Conservation (phyloP, 1,284 basidiomycete genomes). For the Ganoderma resinaceum region DNA sequence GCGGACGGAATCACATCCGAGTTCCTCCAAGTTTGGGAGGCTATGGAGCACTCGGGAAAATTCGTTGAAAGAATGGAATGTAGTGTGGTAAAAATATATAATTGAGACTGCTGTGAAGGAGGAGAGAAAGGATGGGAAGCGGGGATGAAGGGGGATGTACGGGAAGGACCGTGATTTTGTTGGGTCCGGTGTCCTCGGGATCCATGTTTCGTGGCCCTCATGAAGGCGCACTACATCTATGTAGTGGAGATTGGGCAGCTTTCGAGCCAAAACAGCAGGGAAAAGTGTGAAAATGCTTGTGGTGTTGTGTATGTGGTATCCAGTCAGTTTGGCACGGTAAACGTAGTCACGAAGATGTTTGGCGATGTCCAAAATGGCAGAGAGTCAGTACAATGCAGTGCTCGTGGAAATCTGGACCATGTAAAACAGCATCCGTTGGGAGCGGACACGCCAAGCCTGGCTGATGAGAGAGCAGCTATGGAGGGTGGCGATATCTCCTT, state of each 20-base stretch:
- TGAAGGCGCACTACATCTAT: neutral
- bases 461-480: neutral
- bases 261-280: neutral
- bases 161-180: neutral
- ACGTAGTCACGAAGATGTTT: neutral
- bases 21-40: neutral
- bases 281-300: neutral
- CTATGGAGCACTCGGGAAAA: neutral
- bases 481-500: neutral
- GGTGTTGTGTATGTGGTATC: neutral
- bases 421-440: neutral
- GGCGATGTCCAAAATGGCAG: neutral
- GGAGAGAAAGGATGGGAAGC: neutral
- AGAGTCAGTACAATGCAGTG: neutral
- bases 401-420: neutral
- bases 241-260: neutral
- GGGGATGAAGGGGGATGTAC: neutral
- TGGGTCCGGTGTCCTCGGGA: neutral
- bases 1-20: neutral
- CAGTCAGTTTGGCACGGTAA: neutral
- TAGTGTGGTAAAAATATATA: no score
- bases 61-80: neutral
- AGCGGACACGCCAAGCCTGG: neutral
- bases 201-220: neutral
- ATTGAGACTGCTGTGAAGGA: neutral